phyloP scores from a whole-genome alignment of 768 basidiomycete species.

The Mrakia gelida region DNA sequence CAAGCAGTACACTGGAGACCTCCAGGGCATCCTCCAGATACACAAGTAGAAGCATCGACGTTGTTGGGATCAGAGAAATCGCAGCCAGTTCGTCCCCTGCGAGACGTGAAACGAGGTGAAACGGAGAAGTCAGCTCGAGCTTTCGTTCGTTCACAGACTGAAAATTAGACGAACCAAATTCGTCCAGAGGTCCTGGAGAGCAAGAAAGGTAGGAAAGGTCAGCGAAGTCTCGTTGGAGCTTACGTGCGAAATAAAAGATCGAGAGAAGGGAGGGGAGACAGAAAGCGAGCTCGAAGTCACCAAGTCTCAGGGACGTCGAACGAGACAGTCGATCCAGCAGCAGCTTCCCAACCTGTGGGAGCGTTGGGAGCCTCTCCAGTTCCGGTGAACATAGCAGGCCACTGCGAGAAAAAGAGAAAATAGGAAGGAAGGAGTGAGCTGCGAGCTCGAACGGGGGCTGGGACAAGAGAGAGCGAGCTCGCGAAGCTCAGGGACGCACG shows the following conservation, averaged over 20 bases:
- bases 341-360: constrained; percentile 1
- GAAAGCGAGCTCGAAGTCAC: neutral
- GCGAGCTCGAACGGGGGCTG: too few species aligned
- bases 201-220: neutral
- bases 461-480: neutral
- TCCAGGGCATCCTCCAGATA: neutral
- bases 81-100: constrained; percentile 10
- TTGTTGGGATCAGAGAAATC: constrained; percentile 3
- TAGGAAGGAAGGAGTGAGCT: neutral
- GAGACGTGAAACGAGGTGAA: neutral
- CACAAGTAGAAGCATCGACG: neutral
- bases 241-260: neutral
- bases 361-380: neutral
- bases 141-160: neutral
- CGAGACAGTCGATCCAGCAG: neutral
- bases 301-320: neutral
- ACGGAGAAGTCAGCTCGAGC: neutral
- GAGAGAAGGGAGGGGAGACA: neutral
- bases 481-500: neutral
- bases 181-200: neutral
- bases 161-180: neutral
- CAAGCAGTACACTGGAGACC: neutral
- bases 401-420: neutral
- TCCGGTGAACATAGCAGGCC: neutral
- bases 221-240: neutral